phyloP scores from a whole-genome alignment of 2,329 filamentous ascomycete genomes.

The Diplodia sapinea region DNA sequence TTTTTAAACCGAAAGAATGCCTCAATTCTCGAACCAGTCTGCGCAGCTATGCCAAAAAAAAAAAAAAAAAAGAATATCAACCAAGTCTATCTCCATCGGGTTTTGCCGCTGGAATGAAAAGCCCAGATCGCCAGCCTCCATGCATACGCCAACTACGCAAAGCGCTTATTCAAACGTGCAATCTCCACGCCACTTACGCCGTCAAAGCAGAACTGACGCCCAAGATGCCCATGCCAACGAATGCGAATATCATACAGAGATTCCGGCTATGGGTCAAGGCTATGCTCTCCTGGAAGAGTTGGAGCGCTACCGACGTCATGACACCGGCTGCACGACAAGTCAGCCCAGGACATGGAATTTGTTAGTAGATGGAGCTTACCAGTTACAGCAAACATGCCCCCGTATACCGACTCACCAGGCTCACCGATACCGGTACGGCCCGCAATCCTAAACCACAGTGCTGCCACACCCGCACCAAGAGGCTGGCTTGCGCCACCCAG shows the following conservation, averaged over 20 bases:
- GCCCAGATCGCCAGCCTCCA: not conserved
- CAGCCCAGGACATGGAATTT: not conserved
- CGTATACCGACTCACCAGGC: constrained; percentile 68
- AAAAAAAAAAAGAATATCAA: not conserved
- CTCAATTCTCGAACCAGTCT: not conserved
- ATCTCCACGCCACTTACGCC: constrained; percentile 48
- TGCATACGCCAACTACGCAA: constrained; percentile 1
- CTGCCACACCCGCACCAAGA: constrained; percentile 81
- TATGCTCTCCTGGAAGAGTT: constrained; percentile 85
- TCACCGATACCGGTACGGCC: constrained; percentile 52
- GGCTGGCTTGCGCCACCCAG: constrained; percentile 89
- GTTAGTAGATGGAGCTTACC: constrained; percentile 29
- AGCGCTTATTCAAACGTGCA: not conserved
- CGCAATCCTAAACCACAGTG: constrained; percentile 81
- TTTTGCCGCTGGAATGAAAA: not conserved
- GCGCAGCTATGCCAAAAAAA: not conserved
- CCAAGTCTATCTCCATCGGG: not conserved
- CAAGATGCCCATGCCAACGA: constrained; percentile 85
- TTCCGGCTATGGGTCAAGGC: constrained; percentile 80
- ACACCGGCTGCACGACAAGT: constrained; percentile 67
- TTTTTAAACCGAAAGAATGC: not conserved
- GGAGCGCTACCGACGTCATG: constrained; percentile 91
- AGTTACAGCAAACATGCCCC: constrained; percentile 83
- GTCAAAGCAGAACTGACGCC: constrained; percentile 85
- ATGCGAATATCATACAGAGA: constrained; percentile 79